Evolutionary conservation across 129 eudicot genomes (phyloP).

Genomic region (Calendula officinalis): DNA sequence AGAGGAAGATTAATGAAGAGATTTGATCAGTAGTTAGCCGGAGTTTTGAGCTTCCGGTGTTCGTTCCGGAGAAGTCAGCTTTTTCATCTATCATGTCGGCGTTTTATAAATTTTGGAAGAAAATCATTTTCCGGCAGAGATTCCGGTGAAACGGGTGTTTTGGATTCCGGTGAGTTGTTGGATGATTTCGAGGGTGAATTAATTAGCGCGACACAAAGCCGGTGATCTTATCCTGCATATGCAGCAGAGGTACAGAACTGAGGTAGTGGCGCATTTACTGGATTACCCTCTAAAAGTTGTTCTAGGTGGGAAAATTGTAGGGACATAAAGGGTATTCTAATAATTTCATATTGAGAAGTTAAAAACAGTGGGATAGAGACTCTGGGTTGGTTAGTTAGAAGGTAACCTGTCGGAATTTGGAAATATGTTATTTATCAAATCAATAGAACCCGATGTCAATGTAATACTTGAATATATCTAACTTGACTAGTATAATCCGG

Average conservation of each 20-base stretch:
- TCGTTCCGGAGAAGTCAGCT: slow-evolving; percentile 24
- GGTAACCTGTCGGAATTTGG: no score
- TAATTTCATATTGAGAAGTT: no score
- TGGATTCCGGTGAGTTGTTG: no score
- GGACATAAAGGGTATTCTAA: no score
- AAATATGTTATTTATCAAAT: no score
- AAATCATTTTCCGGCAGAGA: slow-evolving; percentile 30
- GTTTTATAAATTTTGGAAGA: slow-evolving; percentile 4
- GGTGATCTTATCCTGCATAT: slow-evolving; percentile 31
- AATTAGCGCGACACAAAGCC: no score
- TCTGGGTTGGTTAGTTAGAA: no score
- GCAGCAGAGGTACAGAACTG: slow-evolving; percentile 6
- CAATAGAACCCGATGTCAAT: neutral
- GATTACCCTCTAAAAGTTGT: slow-evolving; percentile 15
- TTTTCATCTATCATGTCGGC: slow-evolving; percentile 40
- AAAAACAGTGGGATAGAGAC: no score
- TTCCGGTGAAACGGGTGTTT: neutral
- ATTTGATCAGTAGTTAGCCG: slow-evolving; percentile 46
- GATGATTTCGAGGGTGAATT: neutral
- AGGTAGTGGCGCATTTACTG: slow-evolving; percentile 6
- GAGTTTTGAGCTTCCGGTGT: slow-evolving; percentile 31
- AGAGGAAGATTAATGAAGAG: slow-evolving; percentile 43
- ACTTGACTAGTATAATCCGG: slow-evolving; percentile 11
- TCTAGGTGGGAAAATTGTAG: no score
- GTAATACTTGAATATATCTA: neutral